Base-by-base conservation (phyloP, 2,329 filamentous ascomycete genomes). In the Colletotrichum sublineola region DNA sequence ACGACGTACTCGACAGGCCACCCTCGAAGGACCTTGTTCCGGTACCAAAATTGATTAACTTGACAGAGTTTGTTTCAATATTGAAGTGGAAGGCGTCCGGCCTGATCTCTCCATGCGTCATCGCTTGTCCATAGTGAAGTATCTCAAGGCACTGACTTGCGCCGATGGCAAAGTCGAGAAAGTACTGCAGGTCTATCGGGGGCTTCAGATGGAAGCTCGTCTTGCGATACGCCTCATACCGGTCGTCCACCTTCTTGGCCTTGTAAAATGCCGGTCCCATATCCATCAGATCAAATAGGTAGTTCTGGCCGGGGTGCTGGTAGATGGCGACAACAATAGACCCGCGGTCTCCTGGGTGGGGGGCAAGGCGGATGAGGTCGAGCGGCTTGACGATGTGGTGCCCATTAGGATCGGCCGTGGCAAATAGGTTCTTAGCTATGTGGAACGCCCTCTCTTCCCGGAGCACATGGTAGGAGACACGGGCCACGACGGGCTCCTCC, bases 31-130 rank as follows among this genome's bases (percentile, higher is more conserved):
- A 94, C 65, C 94, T 88, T 56, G 95, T 86, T 3, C 96, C 96
- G 15, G 94, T 96, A 15, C 96, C 96, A 79, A 97, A 95, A 67
- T 94, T 94, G 74, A 94, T 89, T 74, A 97, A 87, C 79, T 93
- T 94, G 74, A 98, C 94, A 68, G 86, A 85, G 68, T 91, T 90
- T 1, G 89, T 89, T 57, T 94, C 89, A 18, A 85, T 79, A 76
- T 93, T 93, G 84, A 94, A 97, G 79, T 98, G 94, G 78, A 98
- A 98, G 0, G 95, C 93, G 81, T 98, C 96, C 6, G 92, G 93
- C 38, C 96, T 89, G 63, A 98, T 92, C 82, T 98, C 96, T 56
- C 96, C 96, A 77, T 98, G 96, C 1, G 97, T 92, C 69, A 95
- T 90, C 73, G 94, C 92, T 70, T 96, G 90, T 11, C 93, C 92